Base-by-base conservation (phyloP, 2,329 filamentous ascomycete species). In the Pleoardoris graminearum region DNA sequence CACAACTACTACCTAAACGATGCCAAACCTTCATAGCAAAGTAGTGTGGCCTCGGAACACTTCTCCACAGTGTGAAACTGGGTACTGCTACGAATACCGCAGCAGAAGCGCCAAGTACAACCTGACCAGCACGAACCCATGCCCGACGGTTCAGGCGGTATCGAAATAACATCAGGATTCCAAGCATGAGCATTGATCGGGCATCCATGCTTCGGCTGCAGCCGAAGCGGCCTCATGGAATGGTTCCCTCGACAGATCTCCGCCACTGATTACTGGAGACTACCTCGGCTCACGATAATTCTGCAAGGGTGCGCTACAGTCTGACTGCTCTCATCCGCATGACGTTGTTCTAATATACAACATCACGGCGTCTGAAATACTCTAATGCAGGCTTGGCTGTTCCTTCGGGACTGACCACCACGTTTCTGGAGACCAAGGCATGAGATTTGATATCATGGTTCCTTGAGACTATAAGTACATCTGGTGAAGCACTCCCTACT, bases 231-330 rank as follows among this genome's bases (percentile, higher is more conserved):
- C 23, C 23, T 47, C 10, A 2, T 29, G 35, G 17, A 36, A 16
- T 16, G 30, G 19, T 29, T 3, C 19, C 21, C 16, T 42, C 27
- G 43, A 42, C 7, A 27, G 14, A 7, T 52, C 42, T 25, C 22
- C 36, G 21, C 54, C 54, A 53, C 22, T 57, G 50, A 48, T 51
- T 23, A 21, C 7, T 11, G 30, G 29, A 21, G 11, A 8, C 50
- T 48, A 48, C 50, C 54, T 57, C 54, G 54, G 54, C 37, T 42
- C 37, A 35, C 29, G 29, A 30, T 29, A 1, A n/a, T 30, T 27
- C 42, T 2, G 14, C 46, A 29, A 29, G 36, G 32, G 8, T 29
- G 4, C 25, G 29, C 33, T 41, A 3, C 12, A 7, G 22, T 4
- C 29, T 43, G 12, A 12, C 30, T 21, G 19, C 36, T 35, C 14